Percentiles rank a stretch among this genome's conserved stretches.
phyloP scores from a whole-genome alignment of 352 stramenopile genomes.

The Phytophthora hibernalis region DNA sequence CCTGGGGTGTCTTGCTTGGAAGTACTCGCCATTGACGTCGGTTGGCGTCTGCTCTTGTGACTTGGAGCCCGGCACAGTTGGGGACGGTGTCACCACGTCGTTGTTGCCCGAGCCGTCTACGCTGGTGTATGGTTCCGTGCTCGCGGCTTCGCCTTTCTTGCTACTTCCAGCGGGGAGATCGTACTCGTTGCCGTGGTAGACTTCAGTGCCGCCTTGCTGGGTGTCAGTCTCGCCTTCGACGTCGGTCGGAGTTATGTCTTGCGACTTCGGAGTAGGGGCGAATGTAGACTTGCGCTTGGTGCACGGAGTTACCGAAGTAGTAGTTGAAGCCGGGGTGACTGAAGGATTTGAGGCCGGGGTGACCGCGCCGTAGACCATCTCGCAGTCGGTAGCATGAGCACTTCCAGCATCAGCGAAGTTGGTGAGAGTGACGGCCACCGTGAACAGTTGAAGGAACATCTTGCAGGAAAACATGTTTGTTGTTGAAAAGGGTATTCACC shows the following conservation, averaged over 20 bases:
- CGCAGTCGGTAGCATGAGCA: conserved; percentile 8
- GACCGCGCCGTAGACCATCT: conserved; percentile 27
- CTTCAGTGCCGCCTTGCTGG: neutral
- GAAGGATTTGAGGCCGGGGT: conserved; percentile 6
- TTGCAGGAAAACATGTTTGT: conserved; percentile 39
- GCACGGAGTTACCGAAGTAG: conserved; percentile 8
- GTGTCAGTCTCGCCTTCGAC: conserved; percentile 7
- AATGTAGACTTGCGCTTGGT: neutral
- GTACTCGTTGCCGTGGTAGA: neutral
- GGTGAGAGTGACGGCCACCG: conserved; percentile 27
- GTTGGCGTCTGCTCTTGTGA: too few species aligned
- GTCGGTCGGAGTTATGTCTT: neutral
- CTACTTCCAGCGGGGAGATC: neutral
- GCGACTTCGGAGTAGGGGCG: neutral
- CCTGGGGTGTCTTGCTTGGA: too few species aligned
- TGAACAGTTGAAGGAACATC: conserved; percentile 30
- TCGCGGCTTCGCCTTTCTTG: neutral
- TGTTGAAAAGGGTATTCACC: conserved; percentile 15
- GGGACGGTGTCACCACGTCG: neutral
- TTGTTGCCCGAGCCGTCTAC: neutral
- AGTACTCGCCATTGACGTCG: too few species aligned
- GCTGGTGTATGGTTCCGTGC: neutral
- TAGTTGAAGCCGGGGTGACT: conserved; percentile 2
- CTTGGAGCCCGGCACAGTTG: neutral
- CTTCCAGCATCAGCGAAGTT: conserved; percentile 15